phyloP scores from a whole-genome alignment of 345 rosid genomes.

The Eucalyptus viminalis region DNA sequence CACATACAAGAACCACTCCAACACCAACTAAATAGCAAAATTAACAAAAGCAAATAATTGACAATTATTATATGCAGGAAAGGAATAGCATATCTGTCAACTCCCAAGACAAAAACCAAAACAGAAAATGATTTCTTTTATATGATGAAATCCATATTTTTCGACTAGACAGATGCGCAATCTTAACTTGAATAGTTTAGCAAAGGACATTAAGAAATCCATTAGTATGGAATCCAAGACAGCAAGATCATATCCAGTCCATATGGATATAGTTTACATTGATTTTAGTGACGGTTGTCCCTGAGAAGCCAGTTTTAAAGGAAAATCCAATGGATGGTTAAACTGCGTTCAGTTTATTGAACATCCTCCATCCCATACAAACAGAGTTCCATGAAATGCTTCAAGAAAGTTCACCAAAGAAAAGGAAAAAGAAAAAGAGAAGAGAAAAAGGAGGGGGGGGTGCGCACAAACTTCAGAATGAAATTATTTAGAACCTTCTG shows the following conservation, averaged over 20 bases:
- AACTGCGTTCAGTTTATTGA: background rate
- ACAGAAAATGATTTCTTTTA: background rate
- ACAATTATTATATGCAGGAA: background rate
- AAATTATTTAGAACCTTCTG: conserved; percentile 47
- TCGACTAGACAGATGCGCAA: background rate
- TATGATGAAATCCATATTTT: background rate
- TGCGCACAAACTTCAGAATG: background rate
- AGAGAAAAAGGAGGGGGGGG: background rate
- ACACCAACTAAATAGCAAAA: background rate
- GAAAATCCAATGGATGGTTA: background rate
- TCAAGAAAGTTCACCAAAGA: background rate
- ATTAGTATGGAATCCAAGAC: background rate
- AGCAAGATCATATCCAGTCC: background rate
- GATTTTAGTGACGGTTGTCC: background rate
- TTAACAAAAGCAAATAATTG: background rate
- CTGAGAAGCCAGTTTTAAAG: background rate
- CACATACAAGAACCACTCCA: background rate
- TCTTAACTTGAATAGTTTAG: background rate
- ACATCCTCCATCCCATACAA: background rate
- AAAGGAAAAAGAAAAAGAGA: too few species aligned
- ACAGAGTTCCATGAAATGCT: background rate
- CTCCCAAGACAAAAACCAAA: background rate
- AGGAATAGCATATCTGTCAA: background rate
- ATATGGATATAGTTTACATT: background rate
- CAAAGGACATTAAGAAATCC: background rate